Base-by-base conservation (phyloP, 1,139 yeast species). In the Kodamaea plutei region DNA sequence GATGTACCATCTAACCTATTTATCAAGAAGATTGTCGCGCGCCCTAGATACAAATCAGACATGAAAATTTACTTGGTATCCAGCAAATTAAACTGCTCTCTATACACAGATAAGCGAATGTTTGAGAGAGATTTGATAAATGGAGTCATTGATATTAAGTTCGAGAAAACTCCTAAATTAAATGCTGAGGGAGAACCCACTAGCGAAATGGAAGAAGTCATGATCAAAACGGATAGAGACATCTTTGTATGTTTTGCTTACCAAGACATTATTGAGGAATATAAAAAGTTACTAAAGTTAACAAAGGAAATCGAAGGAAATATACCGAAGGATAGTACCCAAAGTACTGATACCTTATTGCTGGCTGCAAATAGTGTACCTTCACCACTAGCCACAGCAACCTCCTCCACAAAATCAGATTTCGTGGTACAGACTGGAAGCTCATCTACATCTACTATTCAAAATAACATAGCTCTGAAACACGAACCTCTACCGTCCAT, bases 21-120 rank as follows among this genome's bases (percentile, higher is more conserved):
- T 42, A 50, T 66, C 35, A 66, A 62, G 43, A 67, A 55, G 37
- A 60, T 69, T 11, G 60, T 71, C 20, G 76, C 77, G 4, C 50
- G 78, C 35, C 78, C 78, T 4, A 44, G 78, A 16, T 72, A 71
- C 42, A 72, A 72, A 41, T 59, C 69, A 11, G 71, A 68, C 40
- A 71, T 71, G 77, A 67, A 71, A 43, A 65, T 63, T 28, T 54
- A 64, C 41, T 39, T 72, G 12, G 53, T 73, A 8, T 48, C 50
- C 13, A 34, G 39, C 6, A 31, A 35, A 5, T 42, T 51, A 16
- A 39, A 53, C 33, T 57, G 63, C 36, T 65, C 71, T n/a, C 43
- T 75, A 16, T 75, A 74, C 40, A 62, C 72, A 19, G 74, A 73
- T 39, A 58, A 58, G 33, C 52, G 75, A 34, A 69, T 72, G 69